Base-by-base conservation (phyloP, 495 filamentous ascomycete species). In the Lophium mytilinum region DNA sequence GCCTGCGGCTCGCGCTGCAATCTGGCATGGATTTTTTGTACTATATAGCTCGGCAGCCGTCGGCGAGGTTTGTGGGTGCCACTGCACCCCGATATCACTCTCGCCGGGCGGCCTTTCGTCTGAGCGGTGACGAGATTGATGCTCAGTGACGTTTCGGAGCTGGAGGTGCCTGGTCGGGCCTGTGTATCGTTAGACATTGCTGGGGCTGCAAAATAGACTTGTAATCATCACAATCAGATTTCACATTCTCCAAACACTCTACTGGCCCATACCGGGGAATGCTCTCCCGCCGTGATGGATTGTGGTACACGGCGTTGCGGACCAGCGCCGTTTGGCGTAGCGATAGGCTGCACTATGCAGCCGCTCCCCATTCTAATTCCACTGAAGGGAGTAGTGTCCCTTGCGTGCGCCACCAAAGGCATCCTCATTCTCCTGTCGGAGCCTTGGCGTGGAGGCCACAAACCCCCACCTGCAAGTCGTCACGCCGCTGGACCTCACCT, bases 371-470 rank as follows among this genome's bases (percentile, higher is more conserved):
- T 7, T n/a, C 40, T 18, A 33, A 4, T 36, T 52, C 56, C 51
- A 34, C 54, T 56, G 33, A 14, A 30, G 50, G 37, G 45, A 56
- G 33, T 51, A 41, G 53, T 53, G 48, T 57, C 61, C 61, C 61
- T 64, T 64, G 61, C 61, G 56, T 64, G 61, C 57, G 61, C 24
- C 33, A 64, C 53, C 48, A 7, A 30, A 14, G 52, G 52, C n/a
- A 18, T 19, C 43, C 18, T 1, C 39, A 41, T 41, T 41, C 17
- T 41, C 17, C 39, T 41, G 39, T 9, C 39, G 45, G 45, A 48
- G 15, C 24, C 45, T 48, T 48, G 45, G 45, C 45, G 21, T 30
- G 24, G 24, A 30, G 24, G 24, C 17, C 17, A 48, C 3, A 17
- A 41, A 48, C 45, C 45, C 45, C 45, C 45, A 48, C 24, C 24